These are phyloP conservation scores for Neofusicoccum sp. DNA, from an alignment of 2,329 filamentous ascomycete genomes.

Conservation along the genomic window DNA sequence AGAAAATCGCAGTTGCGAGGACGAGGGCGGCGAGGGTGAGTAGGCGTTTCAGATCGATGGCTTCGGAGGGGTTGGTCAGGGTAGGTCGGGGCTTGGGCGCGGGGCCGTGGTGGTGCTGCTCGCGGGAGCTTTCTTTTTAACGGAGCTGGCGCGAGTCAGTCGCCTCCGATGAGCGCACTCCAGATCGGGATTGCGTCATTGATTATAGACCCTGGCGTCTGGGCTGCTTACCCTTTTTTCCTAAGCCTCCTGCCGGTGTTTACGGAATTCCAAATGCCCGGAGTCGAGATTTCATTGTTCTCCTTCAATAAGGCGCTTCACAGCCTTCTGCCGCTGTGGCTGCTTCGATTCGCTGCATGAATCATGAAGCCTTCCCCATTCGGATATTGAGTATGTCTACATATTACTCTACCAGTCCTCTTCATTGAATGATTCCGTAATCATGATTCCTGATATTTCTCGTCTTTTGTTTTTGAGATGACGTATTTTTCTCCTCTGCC, in stretches of 20 bases:
- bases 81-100: not conserved
- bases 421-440: too few relatives aligned
- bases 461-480: too few relatives aligned
- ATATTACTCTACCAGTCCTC: too few relatives aligned
- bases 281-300: not conserved
- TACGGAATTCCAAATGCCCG: not conserved
- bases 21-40: not conserved
- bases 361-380: not conserved
- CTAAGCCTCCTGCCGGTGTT: not conserved
- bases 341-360: not conserved
- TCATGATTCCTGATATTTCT: too few relatives aligned
- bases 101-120: not conserved
- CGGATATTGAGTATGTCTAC: not conserved
- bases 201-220: not conserved
- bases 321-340: not conserved
- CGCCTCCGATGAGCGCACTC: not conserved
- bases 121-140: not conserved
- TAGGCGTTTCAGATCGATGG: not conserved
- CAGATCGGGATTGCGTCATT: slow-evolving; percentile 9
- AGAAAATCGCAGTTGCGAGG: not conserved
- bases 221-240: not conserved
- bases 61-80: not conserved
- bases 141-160: slow-evolving; percentile 13
- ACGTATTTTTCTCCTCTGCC: too few relatives aligned
- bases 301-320: not conserved